Evolutionary conservation across 2,329 filamentous ascomycete species (phyloP), one percentile per base, ranked within the genome.

Genomic region (Botrytis pseudocinerea): DNA sequence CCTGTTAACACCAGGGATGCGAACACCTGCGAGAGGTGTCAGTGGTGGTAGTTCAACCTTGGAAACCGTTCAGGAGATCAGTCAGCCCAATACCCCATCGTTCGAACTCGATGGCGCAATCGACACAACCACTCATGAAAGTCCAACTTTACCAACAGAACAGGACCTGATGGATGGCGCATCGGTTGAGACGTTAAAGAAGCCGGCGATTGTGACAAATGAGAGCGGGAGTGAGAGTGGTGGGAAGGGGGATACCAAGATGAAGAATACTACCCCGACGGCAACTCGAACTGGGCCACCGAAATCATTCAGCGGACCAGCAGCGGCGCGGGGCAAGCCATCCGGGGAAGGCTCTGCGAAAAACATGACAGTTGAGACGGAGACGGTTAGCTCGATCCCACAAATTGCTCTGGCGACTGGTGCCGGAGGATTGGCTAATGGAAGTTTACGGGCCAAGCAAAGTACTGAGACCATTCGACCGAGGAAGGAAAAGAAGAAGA

Each of bases 331-430:
- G 80, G 86, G 88, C 48, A 93, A 95, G 80, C 85, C 89, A 42
- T 81, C 83, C 18, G 84, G 87, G 69, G 93, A 97, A 80, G 91
- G 90, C n/a, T 92, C 93, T 51, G 88, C 91, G 73, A 90, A 92
- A 80, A 96, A 93, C 78, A 98, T 99, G 94, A 98, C 94, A 16
- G 95, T 98, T 22, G 96, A 99, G 84, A 98, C 96, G 0, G 96
- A 99, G 82, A 97, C 95, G 0, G 96, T 99, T 54, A 92, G 90
- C 61, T 97, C 95, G 4, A 92, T 98, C 71, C 94, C 95, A 18
- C 95, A 97, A 80, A 88, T 95, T 42, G 90, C 92, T 16, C 85
- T 97, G 48, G 89, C 89, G 46, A 89, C 89, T n/a, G 90, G 90
- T 32, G 86, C 88, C 28, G 89, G 89, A 73, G 91, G 92, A 61